Conservation (phyloP, 208 protist genomes). For the Leishmania tropica region DNA sequence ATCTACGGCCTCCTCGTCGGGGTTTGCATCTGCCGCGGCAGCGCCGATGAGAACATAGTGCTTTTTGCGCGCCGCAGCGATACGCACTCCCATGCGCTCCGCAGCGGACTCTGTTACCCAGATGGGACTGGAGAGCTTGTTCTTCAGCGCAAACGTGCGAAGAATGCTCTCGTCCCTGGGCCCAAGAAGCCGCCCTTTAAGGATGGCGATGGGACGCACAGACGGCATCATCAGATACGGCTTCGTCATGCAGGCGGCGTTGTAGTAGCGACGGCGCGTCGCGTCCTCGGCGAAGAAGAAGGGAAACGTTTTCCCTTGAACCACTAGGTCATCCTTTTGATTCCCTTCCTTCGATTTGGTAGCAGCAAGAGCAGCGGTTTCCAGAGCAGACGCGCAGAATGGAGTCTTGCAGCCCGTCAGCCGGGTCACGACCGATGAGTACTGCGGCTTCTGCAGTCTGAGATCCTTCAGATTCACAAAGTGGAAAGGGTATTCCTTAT, state of each 20-base stretch:
- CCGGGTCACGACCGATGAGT: slow-evolving; percentile 23
- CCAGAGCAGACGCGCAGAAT: slow-evolving; percentile 30
- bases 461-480: slow-evolving; percentile 90
- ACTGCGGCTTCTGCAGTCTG: slow-evolving; percentile 56
- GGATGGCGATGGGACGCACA: slow-evolving; percentile 78
- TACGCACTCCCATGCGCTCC: slow-evolving; percentile 63
- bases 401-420: slow-evolving; percentile 31
- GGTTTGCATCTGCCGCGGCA: slow-evolving; percentile 47
- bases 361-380: neutral
- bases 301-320: neutral
- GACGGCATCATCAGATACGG: slow-evolving; percentile 81
- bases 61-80: slow-evolving; percentile 53
- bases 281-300: slow-evolving; percentile 89
- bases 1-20: slow-evolving; percentile 51
- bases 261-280: slow-evolving; percentile 87
- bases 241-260: slow-evolving; percentile 71
- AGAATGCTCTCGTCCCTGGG: slow-evolving; percentile 79
- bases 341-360: slow-evolving; percentile 2
- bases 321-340: slow-evolving; percentile 2
- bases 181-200: slow-evolving; percentile 79
- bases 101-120: slow-evolving; percentile 75
- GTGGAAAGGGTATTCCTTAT: slow-evolving; percentile 73
- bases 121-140: slow-evolving; percentile 88
- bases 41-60: slow-evolving; percentile 77
- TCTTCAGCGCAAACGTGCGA: slow-evolving; percentile 71